Conservation (phyloP, 2,329 filamentous ascomycete species). For the Diaporthe caulivora region DNA sequence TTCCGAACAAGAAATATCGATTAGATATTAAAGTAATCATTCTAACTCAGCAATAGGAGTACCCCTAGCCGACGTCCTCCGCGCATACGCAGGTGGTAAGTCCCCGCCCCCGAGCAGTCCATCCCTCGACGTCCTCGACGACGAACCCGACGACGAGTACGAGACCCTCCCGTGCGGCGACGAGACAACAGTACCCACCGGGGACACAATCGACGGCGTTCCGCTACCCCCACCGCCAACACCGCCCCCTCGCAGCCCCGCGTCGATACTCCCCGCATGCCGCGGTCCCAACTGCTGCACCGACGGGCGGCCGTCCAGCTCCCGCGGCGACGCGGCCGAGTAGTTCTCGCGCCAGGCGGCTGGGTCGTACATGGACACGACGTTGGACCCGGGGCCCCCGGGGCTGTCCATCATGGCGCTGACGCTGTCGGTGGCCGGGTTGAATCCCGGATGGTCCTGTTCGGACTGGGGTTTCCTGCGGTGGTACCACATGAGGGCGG, state of each 20-base stretch:
- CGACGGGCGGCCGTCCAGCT: slow-evolving; percentile 17
- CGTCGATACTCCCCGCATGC: neutral
- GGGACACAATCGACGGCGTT: neutral
- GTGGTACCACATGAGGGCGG: slow-evolving; percentile 30
- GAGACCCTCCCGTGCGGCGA: neutral
- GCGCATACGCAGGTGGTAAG: neutral
- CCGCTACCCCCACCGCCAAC: too few relatives aligned
- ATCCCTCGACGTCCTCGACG: neutral
- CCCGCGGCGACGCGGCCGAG: slow-evolving; percentile 19
- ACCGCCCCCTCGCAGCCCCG: neutral
- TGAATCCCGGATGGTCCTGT: neutral
- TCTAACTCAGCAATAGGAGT: slow-evolving; percentile 16
- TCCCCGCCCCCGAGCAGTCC: neutral
- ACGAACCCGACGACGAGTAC: neutral
- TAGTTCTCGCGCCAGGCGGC: slow-evolving; percentile 30
- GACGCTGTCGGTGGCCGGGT: slow-evolving; percentile 9
- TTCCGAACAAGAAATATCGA: neutral
- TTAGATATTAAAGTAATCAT: neutral
- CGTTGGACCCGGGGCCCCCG: neutral
- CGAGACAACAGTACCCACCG: neutral
- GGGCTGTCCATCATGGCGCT: neutral
- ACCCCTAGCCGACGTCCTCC: neutral
- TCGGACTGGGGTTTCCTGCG: neutral
- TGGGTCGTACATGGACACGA: slow-evolving; percentile 6
- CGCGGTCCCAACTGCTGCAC: neutral